phyloP scores from a whole-genome alignment of 208 protist species.

The Porcisia deanei region DNA sequence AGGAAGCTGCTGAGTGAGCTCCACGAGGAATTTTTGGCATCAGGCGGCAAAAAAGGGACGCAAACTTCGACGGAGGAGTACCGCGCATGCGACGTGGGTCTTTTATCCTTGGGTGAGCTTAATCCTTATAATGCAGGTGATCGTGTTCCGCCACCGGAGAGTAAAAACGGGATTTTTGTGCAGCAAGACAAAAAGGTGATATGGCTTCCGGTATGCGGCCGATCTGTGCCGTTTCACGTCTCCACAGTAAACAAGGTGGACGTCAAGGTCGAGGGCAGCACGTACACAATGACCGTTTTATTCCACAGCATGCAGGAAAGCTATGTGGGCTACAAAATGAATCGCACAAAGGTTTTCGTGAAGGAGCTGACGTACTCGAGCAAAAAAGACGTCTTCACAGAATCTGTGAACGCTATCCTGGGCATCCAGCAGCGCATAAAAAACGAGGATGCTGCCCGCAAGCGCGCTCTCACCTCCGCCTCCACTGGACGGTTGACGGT shows the following conservation, averaged over 20 bases:
- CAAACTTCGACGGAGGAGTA: slow-evolving; percentile 61
- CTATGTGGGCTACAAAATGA: slow-evolving; percentile 80
- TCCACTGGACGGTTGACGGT: slow-evolving; percentile 49
- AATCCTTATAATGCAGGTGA: slow-evolving; percentile 41
- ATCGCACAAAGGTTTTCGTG: slow-evolving; percentile 85
- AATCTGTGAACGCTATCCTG: slow-evolving; percentile 63
- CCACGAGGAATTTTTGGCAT: slow-evolving; percentile 67
- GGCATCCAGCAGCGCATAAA: slow-evolving; percentile 71
- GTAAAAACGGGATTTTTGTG: slow-evolving; percentile 70
- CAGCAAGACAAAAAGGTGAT: slow-evolving; percentile 85
- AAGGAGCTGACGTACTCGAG: slow-evolving; percentile 87
- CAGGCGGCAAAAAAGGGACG: slow-evolving; percentile 75
- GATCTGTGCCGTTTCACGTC: slow-evolving; percentile 95
- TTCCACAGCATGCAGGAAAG: slow-evolving; percentile 89
- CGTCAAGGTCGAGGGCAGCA: slow-evolving; percentile 80
- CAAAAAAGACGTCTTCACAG: slow-evolving; percentile 57
- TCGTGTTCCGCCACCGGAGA: slow-evolving; percentile 34
- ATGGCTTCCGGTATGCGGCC: slow-evolving; percentile 95
- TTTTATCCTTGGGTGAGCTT: slow-evolving; percentile 72
- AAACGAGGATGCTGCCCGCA: slow-evolving; percentile 70
- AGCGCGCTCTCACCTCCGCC: slow-evolving; percentile 48
- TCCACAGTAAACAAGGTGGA: slow-evolving; percentile 94
- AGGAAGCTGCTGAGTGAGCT: slow-evolving; percentile 65
- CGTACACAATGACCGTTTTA: slow-evolving; percentile 79
- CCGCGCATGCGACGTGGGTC: slow-evolving; percentile 63